Evolutionary conservation across 805 yeast species (phyloP).

Genomic region (Metschnikowia anglica): DNA sequence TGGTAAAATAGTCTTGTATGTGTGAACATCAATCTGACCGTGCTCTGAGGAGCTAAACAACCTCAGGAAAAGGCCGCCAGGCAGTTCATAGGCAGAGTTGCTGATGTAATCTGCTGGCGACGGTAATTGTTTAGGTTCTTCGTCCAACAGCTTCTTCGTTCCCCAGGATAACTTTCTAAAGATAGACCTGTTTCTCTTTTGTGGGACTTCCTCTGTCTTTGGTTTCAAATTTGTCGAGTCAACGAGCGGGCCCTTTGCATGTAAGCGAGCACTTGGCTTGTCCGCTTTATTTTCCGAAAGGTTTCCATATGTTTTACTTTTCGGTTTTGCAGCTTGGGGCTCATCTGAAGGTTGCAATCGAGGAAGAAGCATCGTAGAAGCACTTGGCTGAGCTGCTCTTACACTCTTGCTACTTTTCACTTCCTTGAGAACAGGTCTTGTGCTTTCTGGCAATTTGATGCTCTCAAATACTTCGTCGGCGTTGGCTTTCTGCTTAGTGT

Average conservation of each 20-base stretch:
- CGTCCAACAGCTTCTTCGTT: constrained; percentile 39
- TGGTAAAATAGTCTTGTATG: constrained; percentile 42
- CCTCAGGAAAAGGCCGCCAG: constrained; percentile 28
- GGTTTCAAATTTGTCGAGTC: constrained; percentile 25
- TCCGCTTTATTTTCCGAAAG: constrained; percentile 3
- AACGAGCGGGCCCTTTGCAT: constrained; percentile 27
- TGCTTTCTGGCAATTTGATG: constrained; percentile 49
- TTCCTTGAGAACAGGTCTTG: constrained; percentile 4
- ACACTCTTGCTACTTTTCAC: constrained; percentile 5
- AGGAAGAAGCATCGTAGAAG: constrained; percentile 39
- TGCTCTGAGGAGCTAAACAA: constrained; percentile 38
- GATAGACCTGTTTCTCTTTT: constrained; percentile 37
- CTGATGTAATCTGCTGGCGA: constrained; percentile 31
- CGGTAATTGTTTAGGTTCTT: constrained; percentile 20
- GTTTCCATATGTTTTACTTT: constrained; percentile 4
- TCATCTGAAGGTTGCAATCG: constrained; percentile 16
- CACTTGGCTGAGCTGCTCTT: constrained; percentile 29
- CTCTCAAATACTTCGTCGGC: constrained; percentile 40
- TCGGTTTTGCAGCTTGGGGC: constrained; percentile 4
- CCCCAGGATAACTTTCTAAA: constrained; percentile 56
- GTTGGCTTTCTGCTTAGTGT: constrained; percentile 3
- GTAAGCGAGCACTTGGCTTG: constrained; percentile 2
- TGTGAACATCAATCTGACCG: constrained; percentile 29
- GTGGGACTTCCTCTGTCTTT: constrained; percentile 13
- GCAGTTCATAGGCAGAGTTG: constrained; percentile 20